These are phyloP conservation scores for Aspergillus sp. DNA, from an alignment of 2,329 filamentous ascomycete species.

Conservation along the genomic window DNA sequence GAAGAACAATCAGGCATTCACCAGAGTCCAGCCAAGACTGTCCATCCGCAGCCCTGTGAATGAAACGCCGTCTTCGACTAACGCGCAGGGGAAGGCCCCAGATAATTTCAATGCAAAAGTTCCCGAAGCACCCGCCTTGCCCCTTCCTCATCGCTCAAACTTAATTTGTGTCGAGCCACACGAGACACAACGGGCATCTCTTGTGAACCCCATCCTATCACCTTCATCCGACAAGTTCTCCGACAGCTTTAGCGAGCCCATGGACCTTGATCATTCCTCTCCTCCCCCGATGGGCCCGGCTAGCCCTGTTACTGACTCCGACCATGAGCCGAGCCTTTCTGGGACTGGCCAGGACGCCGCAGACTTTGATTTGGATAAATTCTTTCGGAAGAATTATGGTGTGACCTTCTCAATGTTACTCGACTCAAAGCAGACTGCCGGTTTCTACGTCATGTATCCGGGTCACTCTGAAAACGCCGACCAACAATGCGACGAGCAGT, in stretches of 20 bases:
- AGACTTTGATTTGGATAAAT: conserved; percentile 8
- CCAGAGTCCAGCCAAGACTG: not conserved
- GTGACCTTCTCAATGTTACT: conserved; percentile 32
- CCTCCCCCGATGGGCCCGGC: not conserved
- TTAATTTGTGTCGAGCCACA: not conserved
- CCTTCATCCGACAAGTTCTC: not conserved
- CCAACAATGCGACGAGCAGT: conserved; percentile 17
- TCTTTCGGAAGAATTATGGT: conserved; percentile 19
- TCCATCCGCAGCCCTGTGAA: not conserved
- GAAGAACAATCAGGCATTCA: not conserved
- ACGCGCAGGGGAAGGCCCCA: not conserved
- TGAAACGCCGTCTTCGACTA: not conserved
- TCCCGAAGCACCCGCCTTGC: not conserved
- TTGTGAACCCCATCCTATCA: not conserved
- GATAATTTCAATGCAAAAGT: not conserved
- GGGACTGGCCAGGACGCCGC: not conserved
- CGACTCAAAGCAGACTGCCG: conserved; percentile 12
- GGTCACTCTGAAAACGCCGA: conserved; percentile 11
- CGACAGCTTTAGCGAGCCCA: not conserved
- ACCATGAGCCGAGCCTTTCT: not conserved
- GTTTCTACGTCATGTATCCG: conserved; percentile 39
- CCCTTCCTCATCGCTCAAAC: not conserved
- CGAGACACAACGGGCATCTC: not conserved
- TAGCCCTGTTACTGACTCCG: not conserved
- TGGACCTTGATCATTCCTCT: conserved; percentile 1